Evolutionary conservation across 148 eudicot species (phyloP).

Genomic region (Rhododendron mucronatum): DNA sequence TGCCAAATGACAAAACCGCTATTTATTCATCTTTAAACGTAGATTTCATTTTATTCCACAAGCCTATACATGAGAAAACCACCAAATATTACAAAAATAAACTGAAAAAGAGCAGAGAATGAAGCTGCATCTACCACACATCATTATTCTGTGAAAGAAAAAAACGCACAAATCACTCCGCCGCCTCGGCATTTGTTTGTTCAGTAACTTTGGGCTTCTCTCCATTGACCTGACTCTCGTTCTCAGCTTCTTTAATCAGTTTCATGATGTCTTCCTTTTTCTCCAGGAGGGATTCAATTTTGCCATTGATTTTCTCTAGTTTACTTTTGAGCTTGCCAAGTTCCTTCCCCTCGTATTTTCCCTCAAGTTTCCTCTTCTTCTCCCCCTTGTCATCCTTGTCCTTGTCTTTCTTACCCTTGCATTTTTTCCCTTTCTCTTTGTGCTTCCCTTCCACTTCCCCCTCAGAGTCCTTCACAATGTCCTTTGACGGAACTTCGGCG

Average conservation of each 20-base stretch:
- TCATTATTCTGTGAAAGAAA: background rate
- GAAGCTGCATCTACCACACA: background rate
- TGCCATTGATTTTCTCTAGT: conserved; percentile 57
- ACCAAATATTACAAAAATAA: background rate
- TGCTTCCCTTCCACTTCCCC: conserved; percentile 19
- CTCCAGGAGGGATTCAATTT: conserved; percentile 63
- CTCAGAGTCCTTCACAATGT: conserved; percentile 10
- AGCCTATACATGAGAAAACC: background rate
- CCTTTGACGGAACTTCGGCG: conserved; percentile 13
- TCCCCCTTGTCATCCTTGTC: conserved; percentile 36
- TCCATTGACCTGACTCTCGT: conserved; percentile 23
- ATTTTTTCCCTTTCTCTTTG: conserved; percentile 22
- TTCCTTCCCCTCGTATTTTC: conserved; percentile 33
- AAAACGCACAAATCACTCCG: background rate
- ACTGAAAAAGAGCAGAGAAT: background rate
- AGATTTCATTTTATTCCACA: background rate
- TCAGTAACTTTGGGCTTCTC: conserved; percentile 33
- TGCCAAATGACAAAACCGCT: background rate
- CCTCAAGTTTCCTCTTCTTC: conserved; percentile 23
- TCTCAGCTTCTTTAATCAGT: conserved; percentile 51
- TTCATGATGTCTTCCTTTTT: conserved; percentile 50
- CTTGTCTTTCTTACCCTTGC: conserved; percentile 31
- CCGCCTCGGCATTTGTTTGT: background rate
- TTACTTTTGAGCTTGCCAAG: conserved; percentile 55
- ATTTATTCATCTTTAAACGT: background rate